Conservation (phyloP, 2,329 filamentous ascomycete genomes). For the Venturia oleaginea region DNA sequence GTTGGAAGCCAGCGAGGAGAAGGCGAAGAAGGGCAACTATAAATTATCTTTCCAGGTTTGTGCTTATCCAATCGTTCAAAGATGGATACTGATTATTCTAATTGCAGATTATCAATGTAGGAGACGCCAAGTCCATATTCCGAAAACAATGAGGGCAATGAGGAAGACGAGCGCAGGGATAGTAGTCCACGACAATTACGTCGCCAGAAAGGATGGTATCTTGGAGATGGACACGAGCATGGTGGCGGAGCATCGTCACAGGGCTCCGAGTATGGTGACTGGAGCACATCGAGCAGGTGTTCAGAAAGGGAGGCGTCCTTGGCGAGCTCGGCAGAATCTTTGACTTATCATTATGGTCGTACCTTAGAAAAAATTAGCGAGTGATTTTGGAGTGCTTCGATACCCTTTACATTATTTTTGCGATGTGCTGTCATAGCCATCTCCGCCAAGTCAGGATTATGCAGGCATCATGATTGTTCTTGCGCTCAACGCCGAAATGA, state of each 20-base stretch:
- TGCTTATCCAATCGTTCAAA: neutral
- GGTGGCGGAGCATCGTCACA: neutral
- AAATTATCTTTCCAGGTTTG: neutral
- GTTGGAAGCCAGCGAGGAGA: neutral
- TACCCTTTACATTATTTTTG: neutral
- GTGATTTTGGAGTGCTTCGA: neutral
- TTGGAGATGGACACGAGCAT: neutral
- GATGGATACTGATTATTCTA: neutral
- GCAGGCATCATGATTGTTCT: neutral
- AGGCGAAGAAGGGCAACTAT: neutral
- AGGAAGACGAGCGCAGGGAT: neutral
- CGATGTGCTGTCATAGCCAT: neutral
- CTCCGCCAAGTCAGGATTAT: neutral
- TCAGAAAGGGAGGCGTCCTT: neutral
- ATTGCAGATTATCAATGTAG: neutral
- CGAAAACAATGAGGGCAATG: neutral
- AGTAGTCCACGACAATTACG: neutral
- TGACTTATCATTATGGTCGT: neutral
- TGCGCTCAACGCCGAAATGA: neutral
- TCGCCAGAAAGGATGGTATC: constrained; percentile 1
- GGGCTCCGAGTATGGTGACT: neutral
- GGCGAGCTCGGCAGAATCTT: neutral
- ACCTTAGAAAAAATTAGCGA: neutral
- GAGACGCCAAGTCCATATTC: neutral
- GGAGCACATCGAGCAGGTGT: neutral